Conservation (phyloP, 2,329 filamentous ascomycete species). For the Lachnellula cervina region DNA sequence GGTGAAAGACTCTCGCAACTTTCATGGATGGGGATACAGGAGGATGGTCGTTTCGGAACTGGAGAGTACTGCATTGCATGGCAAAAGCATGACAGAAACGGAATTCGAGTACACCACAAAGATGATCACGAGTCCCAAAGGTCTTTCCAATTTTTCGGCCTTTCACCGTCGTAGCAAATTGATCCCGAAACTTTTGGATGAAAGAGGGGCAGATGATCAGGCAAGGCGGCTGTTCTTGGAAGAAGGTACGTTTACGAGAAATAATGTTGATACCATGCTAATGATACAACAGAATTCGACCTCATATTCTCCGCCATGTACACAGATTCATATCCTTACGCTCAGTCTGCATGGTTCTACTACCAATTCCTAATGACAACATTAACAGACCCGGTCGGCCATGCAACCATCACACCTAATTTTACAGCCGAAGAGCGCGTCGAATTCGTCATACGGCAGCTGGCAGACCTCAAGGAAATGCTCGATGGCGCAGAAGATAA, state of each 20-base stretch:
- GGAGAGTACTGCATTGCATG: constrained; percentile 52
- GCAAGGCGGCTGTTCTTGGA: constrained; percentile 68
- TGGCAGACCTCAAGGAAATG: constrained; percentile 66
- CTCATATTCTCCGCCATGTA: constrained; percentile 68
- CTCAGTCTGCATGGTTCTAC: constrained; percentile 97
- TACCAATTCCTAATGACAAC: constrained; percentile 81
- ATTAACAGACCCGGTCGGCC: constrained; percentile 46
- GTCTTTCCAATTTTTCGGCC: constrained; percentile 88
- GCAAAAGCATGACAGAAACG: constrained; percentile 63
- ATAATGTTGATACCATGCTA: constrained; percentile 5
- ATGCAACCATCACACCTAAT: constrained; percentile 58
- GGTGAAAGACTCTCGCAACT: constrained; percentile 79
- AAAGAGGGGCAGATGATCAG: constrained; percentile 59
- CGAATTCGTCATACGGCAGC: constrained; percentile 63
- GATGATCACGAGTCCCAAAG: constrained; percentile 69
- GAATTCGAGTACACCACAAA: constrained; percentile 89
- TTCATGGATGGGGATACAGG: constrained; percentile 94
- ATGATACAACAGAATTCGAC: constrained; percentile 57
- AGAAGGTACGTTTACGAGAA: constrained; percentile 44
- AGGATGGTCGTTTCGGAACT: constrained; percentile 72
- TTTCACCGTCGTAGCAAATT: constrained; percentile 90
- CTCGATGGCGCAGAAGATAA: constrained; percentile 61
- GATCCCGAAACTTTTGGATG: constrained; percentile 69
- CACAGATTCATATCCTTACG: constrained; percentile 74
- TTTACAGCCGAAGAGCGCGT: constrained; percentile 58